Conservation (phyloP, 805 yeast species). For the Starmerella bombi region DNA sequence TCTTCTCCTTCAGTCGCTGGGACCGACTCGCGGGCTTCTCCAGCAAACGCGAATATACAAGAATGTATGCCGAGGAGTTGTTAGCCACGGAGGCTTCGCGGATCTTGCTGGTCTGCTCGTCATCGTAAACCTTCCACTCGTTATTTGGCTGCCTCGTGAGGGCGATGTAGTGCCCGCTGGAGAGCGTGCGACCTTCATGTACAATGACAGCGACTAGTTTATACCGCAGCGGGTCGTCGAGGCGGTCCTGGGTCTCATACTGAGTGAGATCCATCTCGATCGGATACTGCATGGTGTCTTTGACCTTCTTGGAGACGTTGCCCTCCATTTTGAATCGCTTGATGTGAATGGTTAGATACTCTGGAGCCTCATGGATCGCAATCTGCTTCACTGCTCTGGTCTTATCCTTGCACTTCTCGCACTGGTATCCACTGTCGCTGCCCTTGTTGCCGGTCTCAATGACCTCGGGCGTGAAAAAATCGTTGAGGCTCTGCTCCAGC, state of each 20-base stretch:
- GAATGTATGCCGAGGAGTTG: conserved; percentile 82
- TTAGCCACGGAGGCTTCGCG: conserved; percentile 60
- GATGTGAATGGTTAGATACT: conserved; percentile 71
- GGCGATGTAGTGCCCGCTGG: conserved; percentile 86
- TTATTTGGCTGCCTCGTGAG: conserved; percentile 88
- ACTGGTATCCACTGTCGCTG: conserved; percentile 43
- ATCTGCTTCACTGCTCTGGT: conserved; percentile 69
- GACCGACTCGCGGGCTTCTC: conserved; percentile 1
- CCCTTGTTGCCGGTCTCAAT: conserved; percentile 28
- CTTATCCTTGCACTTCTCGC: conserved; percentile 70
- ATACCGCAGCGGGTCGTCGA: conserved; percentile 40
- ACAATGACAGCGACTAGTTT: conserved; percentile 72
- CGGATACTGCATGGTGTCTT: conserved; percentile 73
- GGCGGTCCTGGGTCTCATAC: conserved; percentile 29
- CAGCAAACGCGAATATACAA: conserved; percentile 55
- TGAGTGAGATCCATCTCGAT: conserved; percentile 57
- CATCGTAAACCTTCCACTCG: conserved; percentile 88
- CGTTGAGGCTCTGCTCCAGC: conserved; percentile 59
- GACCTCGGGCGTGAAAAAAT: conserved; percentile 72
- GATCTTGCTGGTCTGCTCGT: conserved; percentile 67
- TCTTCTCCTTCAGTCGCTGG: neutral
- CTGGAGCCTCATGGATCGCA: conserved; percentile 71
- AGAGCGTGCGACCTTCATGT: conserved; percentile 86
- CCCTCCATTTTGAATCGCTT: conserved; percentile 73
- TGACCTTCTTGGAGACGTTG: conserved; percentile 57